Base-by-base conservation (phyloP, 1,284 basidiomycete genomes). In the Afroboletus lepidellus region DNA sequence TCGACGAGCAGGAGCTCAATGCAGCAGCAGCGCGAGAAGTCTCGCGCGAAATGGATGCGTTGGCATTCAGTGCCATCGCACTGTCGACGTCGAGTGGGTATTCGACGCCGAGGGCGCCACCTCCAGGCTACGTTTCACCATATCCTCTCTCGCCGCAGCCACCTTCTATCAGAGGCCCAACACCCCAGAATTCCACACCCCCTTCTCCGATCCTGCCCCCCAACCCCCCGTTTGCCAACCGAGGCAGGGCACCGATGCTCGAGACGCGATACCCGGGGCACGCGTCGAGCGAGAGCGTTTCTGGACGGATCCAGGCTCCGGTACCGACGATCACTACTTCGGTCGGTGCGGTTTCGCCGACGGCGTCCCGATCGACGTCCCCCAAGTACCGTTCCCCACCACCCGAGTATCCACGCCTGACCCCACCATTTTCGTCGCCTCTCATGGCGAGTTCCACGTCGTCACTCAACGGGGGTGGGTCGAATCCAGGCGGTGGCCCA, bases 11-110 rank as follows among this genome's bases (percentile, higher is more conserved):
- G 2, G 73, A 74, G 8, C 72, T 79, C 25, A 81, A 84, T 58
- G 80, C 78, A 3, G 85, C 85, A 9, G 86, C 83, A 20, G 85
- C 85, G 4, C 76, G 82, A 16, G 84, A 86, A 64, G 75, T 90
- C 3, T 77, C 78, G 9, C 76, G 79, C 11, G 87, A 87, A 61
- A 60, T 88, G 50, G 83, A 85, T 52, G 72, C 77, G 7, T 64
- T 86, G 18, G 75, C 73, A 51, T 79, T 79, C 56, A 75, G 62
- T 52, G 73, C 79, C 2, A 72, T 75, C 41, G 55, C 55, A 23
- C 55, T 54, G 1, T 18, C 59, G 39, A 48, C 33, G 1, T 37
- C 42, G 34, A 56, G 53, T 48, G 60, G 50, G n/a, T 61, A 62
- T 47, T 37, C 45, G 11, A 58, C 61, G 5, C 62, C 69, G 0